Evolutionary conservation across 805 yeast genomes (phyloP).

Genomic region (Metschnikowia arizonensis): DNA sequence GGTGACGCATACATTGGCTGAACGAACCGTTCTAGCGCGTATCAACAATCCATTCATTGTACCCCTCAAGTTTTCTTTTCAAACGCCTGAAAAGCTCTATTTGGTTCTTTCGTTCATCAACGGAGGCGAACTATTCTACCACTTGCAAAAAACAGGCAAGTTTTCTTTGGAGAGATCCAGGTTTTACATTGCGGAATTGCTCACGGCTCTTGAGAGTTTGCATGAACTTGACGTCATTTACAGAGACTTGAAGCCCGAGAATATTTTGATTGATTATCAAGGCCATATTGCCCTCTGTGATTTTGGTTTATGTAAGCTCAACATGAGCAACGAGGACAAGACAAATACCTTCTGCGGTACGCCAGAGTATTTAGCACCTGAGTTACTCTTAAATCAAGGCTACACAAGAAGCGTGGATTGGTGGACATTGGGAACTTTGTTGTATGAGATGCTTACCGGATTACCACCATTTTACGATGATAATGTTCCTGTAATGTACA

Average conservation of each 20-base stretch:
- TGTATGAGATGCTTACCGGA: constrained; percentile 95
- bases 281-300: constrained; percentile 98
- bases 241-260: constrained; percentile 94
- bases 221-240: constrained; percentile 91
- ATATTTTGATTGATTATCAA: constrained; percentile 87
- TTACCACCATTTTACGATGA: constrained; percentile 97
- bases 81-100: constrained; percentile 92
- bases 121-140: constrained; percentile 96
- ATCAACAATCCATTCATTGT: constrained; percentile 94
- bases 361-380: constrained; percentile 96
- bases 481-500: constrained; percentile 88
- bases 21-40: constrained; percentile 89
- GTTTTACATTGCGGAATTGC: constrained; percentile 89
- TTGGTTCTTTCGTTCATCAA: constrained; percentile 88
- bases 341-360: constrained; percentile 96
- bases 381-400: constrained; percentile 83
- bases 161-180: constrained; percentile 86
- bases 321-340: constrained; percentile 86
- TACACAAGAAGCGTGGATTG: constrained; percentile 95
- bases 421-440: constrained; percentile 95
- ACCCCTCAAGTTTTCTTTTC: constrained; percentile 93
- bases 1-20: constrained; percentile 94
- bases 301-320: constrained; percentile 92
- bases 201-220: constrained; percentile 87
- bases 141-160: constrained; percentile 84